phyloP scores from a whole-genome alignment of 306 rosid genomes.

The Trichosanthes cucumerina region DNA sequence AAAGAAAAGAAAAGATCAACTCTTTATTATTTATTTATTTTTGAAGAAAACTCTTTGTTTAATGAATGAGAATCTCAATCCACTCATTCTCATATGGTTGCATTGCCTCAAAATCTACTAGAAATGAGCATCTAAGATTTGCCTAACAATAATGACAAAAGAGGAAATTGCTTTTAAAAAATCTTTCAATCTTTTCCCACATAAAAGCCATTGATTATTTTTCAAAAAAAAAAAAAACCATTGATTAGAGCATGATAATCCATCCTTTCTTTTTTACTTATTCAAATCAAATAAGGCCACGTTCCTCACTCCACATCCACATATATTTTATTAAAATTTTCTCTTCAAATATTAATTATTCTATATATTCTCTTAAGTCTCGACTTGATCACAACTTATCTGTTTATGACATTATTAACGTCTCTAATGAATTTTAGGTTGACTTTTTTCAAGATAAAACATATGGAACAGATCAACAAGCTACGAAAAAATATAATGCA shows the following conservation, averaged over 20 bases:
- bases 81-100: not conserved
- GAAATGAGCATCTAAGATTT: not conserved
- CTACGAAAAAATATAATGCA: too few relatives aligned
- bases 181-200: conserved; percentile 1
- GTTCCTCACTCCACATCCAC: not conserved
- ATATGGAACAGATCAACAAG: too few relatives aligned
- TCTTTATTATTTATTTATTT: too few relatives aligned
- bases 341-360: not conserved
- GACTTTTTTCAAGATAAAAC: too few relatives aligned
- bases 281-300: not conserved
- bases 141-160: not conserved
- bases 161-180: not conserved
- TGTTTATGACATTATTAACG: not conserved
- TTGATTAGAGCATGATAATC: not conserved
- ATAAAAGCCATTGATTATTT: not conserved
- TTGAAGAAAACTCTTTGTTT: not conserved
- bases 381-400: not conserved
- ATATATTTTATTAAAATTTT: not conserved
- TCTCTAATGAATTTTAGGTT: not conserved
- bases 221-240: too few relatives aligned
- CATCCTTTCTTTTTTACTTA: not conserved
- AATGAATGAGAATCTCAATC: not conserved
- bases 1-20: not conserved
- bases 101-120: conserved; percentile 1
- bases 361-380: not conserved